Percentiles rank a stretch among this genome's conserved stretches.
Conservation (phyloP, 257 asterid genomes). For the Petunia secreta region DNA sequence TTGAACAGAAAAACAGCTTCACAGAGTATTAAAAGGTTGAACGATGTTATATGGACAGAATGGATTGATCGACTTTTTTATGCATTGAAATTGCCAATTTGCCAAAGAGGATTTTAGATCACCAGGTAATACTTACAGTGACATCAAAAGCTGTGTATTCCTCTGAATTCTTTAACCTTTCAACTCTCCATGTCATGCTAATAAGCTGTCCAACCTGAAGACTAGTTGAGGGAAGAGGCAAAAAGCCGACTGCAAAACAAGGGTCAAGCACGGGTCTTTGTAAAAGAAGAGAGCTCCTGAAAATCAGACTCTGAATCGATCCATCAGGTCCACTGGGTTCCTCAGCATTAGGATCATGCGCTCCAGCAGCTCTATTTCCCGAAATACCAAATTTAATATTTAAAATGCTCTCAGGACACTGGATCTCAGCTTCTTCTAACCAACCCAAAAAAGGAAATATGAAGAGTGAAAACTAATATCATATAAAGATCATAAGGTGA, state of each 20-base stretch:
- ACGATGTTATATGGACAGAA: neutral
- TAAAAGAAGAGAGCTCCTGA: conserved; percentile 72
- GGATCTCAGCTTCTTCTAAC: conserved; percentile 58
- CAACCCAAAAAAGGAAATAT: conserved; percentile 15
- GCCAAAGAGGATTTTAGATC: neutral
- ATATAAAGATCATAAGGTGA: neutral
- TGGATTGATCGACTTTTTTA: neutral
- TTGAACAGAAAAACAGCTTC: neutral
- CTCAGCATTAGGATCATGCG: conserved; percentile 73
- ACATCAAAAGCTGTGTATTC: conserved; percentile 46
- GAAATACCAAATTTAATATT: conserved; percentile 70
- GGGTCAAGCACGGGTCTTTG: conserved; percentile 95
- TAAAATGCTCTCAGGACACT: conserved; percentile 63
- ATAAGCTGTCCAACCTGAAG: conserved; percentile 96
- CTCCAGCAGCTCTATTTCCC: conserved; percentile 81
- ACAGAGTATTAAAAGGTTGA: neutral
- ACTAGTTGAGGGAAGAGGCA: conserved; percentile 84
- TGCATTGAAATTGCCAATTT: neutral
- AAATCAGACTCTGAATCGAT: conserved; percentile 56
- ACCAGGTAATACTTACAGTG: conserved; percentile 51
- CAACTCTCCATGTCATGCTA: conserved; percentile 95
- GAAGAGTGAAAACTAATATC: conserved; percentile 11
- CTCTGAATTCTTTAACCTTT: conserved; percentile 70
- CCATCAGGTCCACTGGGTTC: conserved; percentile 47
- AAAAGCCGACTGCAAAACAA: conserved; percentile 95